These are phyloP conservation scores for Candida wancherniae DNA, from an alignment of 805 yeast genomes.

Conservation along the genomic window DNA sequence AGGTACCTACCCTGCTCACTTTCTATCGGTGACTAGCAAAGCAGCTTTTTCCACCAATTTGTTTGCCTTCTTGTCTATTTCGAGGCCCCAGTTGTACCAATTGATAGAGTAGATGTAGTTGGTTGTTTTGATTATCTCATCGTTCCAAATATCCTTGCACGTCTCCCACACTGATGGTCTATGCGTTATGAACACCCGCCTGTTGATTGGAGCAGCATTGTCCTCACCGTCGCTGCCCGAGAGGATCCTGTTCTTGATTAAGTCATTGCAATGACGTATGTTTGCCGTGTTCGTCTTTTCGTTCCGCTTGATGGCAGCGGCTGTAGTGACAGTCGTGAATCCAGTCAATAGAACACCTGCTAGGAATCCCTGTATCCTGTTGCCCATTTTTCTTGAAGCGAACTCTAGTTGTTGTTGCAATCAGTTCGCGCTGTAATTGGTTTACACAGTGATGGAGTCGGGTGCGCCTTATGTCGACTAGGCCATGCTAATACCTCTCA, in stretches of 20 bases:
- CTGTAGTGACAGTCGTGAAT: slow-evolving; percentile 57
- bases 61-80: slow-evolving; percentile 29
- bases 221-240: slow-evolving; percentile 42
- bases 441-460: no score
- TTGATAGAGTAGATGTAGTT: slow-evolving; percentile 57
- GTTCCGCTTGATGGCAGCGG: slow-evolving; percentile 48
- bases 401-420: no score
- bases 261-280: slow-evolving; percentile 43
- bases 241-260: slow-evolving; percentile 51
- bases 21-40: no score
- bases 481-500: no score
- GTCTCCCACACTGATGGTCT: slow-evolving; percentile 53
- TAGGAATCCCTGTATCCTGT: slow-evolving; percentile 41
- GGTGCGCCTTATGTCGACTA: no score
- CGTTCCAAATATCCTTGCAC: slow-evolving; percentile 74
- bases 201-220: slow-evolving; percentile 40
- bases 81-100: slow-evolving; percentile 40
- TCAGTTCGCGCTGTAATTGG: no score
- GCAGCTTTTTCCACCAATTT: slow-evolving; percentile 27
- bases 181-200: slow-evolving; percentile 16
- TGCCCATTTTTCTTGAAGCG: slow-evolving; percentile 27
- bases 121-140: slow-evolving; percentile 58
- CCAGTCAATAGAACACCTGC: slow-evolving; percentile 59
- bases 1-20: not conserved
- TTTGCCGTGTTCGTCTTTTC: slow-evolving; percentile 43